Conservation (phyloP, 2,329 filamentous ascomycete genomes). For the Aspergillus ochraceus region DNA sequence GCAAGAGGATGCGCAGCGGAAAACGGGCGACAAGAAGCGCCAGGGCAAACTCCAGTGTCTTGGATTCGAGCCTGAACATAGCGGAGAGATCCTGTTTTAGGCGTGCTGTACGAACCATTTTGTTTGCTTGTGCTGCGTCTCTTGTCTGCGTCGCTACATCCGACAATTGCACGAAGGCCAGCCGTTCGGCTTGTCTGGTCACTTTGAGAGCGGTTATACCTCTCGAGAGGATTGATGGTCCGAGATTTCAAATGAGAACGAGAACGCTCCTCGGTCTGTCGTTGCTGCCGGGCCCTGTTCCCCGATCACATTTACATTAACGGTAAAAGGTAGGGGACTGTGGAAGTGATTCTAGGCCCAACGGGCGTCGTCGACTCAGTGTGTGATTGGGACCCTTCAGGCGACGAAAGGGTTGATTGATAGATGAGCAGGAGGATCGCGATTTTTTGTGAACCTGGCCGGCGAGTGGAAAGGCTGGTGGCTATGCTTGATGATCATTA, state of each 20-base stretch:
- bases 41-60: slow-evolving; percentile 70
- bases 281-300: not conserved
- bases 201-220: not conserved
- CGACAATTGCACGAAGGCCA: not conserved
- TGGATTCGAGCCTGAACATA: slow-evolving; percentile 85
- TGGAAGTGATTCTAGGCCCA: not conserved
- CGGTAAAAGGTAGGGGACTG: not conserved
- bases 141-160: not conserved
- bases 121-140: not conserved
- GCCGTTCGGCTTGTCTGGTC: not conserved
- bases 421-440: not conserved
- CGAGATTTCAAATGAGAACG: not conserved
- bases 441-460: not conserved
- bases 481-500: slow-evolving; percentile 21
- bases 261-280: not conserved
- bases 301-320: not conserved
- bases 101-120: slow-evolving; percentile 1
- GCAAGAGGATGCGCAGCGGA: slow-evolving; percentile 67
- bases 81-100: slow-evolving; percentile 72
- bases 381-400: not conserved
- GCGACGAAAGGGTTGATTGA: not conserved
- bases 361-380: not conserved
- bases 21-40: slow-evolving; percentile 70
- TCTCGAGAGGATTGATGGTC: not conserved
- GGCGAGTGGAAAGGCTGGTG: not conserved